These are phyloP conservation scores for Yarrowia bubula DNA, from an alignment of 805 yeast genomes.

Conservation along the genomic window DNA sequence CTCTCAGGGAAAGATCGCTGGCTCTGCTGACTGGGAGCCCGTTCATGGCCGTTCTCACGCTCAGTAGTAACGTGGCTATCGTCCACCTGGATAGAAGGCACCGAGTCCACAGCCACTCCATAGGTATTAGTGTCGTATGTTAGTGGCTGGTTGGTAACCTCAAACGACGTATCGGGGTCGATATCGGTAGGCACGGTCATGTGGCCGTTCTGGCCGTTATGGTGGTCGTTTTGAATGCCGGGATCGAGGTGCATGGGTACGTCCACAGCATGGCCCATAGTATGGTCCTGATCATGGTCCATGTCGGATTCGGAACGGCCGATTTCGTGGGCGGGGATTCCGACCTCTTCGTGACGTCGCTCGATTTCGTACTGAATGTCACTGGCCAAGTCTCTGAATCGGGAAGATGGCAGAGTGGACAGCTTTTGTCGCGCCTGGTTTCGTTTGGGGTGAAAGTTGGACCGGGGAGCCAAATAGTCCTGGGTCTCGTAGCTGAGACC, in stretches of 20 bases:
- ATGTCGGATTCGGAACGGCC: neutral
- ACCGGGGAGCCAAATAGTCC: conserved; percentile 59
- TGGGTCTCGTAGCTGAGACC: conserved; percentile 42
- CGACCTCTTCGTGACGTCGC: conserved; percentile 49
- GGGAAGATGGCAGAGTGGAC: conserved; percentile 71
- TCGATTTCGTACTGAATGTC: conserved; percentile 87
- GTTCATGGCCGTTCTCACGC: neutral
- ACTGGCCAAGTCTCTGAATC: conserved; percentile 86
- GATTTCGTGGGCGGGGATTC: neutral
- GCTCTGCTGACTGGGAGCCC: conserved; percentile 17
- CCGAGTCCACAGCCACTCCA: neutral
- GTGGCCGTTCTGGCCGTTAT: neutral
- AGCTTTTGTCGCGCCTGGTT: conserved; percentile 93
- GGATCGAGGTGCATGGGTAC: neutral
- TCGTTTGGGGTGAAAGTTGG: conserved; percentile 83
- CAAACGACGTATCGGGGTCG: neutral
- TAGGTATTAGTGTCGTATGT: neutral
- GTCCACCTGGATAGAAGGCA: neutral
- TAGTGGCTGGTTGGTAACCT: conserved; percentile 7
- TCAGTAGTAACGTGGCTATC: neutral
- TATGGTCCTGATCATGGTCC: neutral
- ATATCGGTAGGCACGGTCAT: neutral
- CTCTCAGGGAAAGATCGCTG: conserved; percentile 3
- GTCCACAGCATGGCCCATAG: conserved; percentile 20
- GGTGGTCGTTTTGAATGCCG: neutral